phyloP scores from a whole-genome alignment of 768 basidiomycete species.

The Coprinopsis strossmayeri region DNA sequence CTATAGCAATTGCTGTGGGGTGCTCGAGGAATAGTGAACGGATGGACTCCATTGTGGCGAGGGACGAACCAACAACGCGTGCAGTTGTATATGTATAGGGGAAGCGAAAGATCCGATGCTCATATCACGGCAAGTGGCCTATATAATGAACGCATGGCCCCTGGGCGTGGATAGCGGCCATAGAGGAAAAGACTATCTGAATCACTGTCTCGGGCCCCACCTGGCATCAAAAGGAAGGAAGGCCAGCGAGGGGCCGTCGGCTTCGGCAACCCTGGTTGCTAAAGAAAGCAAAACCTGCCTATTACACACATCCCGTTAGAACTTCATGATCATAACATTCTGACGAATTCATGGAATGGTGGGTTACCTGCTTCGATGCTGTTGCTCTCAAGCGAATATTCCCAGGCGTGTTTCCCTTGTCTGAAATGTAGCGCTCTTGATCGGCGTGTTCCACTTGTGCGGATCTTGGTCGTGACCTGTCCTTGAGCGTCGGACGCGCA shows the following conservation, averaged over 20 bases:
- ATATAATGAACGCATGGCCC: conserved; percentile 5
- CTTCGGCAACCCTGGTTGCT: no score
- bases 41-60: not conserved
- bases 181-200: not conserved
- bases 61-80: not conserved
- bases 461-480: conserved; percentile 1
- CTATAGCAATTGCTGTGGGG: conserved; percentile 18
- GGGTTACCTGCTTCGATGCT: not conserved
- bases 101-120: conserved; percentile 4
- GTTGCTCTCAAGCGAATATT: not conserved
- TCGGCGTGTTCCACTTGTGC: not conserved
- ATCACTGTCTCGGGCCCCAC: not conserved
- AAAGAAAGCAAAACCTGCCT: no score
- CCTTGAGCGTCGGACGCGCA: conserved; percentile 13
- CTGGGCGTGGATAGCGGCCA: not conserved
- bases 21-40: not conserved
- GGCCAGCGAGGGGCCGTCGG: not conserved
- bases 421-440: not conserved
- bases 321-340: not conserved
- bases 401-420: not conserved
- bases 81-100: not conserved
- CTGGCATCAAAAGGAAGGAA: not conserved
- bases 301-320: no score
- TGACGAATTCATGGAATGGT: not conserved
- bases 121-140: not conserved